Evolutionary conservation across 805 yeast species (phyloP).

Genomic region (Helenozyma rhizophorensis): DNA sequence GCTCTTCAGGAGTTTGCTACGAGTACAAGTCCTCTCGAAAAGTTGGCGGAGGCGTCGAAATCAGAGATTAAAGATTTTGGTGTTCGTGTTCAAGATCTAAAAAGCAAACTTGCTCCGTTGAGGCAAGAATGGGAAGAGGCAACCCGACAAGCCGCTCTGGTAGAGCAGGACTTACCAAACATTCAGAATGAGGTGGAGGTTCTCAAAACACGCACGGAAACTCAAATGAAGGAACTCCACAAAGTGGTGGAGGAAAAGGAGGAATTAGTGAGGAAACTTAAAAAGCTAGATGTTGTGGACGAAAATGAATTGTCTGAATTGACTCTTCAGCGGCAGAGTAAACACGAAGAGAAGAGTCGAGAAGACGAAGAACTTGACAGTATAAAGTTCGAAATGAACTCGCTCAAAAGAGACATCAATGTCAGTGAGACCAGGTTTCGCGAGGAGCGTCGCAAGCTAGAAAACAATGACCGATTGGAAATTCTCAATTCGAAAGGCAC

Average conservation of each 20-base stretch:
- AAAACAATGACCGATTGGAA: conserved; percentile 45
- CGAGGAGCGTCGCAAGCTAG: conserved; percentile 12
- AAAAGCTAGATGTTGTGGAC: conserved; percentile 7
- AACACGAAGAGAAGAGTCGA: conserved; percentile 21
- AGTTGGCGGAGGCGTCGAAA: conserved; percentile 1
- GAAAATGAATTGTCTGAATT: conserved; percentile 3
- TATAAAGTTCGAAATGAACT: conserved; percentile 3
- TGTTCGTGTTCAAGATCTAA: not conserved
- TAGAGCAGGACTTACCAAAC: conserved; percentile 4
- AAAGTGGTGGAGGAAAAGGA: conserved; percentile 8
- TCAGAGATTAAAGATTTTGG: conserved; percentile 1
- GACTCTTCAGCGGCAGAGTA: conserved; percentile 5
- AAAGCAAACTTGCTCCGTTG: not conserved
- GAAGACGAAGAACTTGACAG: conserved; percentile 21
- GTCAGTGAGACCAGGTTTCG: conserved; percentile 5
- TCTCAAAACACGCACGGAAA: conserved; percentile 10
- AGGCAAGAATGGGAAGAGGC: not conserved
- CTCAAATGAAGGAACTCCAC: conserved; percentile 11
- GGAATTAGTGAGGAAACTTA: conserved; percentile 5
- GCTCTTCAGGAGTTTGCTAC: conserved; percentile 24
- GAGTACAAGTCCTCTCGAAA: conserved; percentile 21
- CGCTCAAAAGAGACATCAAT: conserved; percentile 7
- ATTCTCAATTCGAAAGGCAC: conserved; percentile 33
- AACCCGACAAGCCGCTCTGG: conserved; percentile 2
- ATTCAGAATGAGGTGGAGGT: conserved; percentile 10